Evolutionary conservation across 164 flowering plant genomes (phyloP).

Genomic region (Nelumbo lutea): DNA sequence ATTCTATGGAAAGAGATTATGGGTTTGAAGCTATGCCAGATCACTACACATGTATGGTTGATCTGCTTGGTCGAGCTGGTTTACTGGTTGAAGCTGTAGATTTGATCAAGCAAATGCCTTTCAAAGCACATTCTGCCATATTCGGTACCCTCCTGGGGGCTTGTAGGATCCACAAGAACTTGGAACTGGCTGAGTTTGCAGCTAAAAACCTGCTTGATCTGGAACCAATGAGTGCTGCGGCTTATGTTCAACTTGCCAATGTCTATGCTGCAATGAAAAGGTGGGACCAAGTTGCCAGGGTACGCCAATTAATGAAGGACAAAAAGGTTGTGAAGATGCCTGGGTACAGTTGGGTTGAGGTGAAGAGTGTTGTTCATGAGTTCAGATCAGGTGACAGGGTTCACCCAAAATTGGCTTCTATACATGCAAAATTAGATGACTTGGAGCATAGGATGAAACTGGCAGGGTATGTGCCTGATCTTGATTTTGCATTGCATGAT

Average conservation of each 20-base stretch:
- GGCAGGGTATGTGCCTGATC: conserved; percentile 50
- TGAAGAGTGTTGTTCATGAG: conserved; percentile 51
- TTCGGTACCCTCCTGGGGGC: conserved; percentile 34
- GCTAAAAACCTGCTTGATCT: conserved; percentile 23
- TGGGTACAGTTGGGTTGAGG: conserved; percentile 77
- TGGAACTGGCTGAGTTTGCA: conserved; percentile 28
- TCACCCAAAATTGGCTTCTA: conserved; percentile 42
- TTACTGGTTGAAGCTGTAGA: conserved; percentile 19
- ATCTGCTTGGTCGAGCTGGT: conserved; percentile 37
- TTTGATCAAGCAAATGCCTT: conserved; percentile 24
- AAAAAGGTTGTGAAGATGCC: conserved; percentile 53
- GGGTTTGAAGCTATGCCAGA: conserved; percentile 22
- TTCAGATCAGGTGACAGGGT: conserved; percentile 66
- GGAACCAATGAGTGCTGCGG: conserved; percentile 26
- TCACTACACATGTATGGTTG: conserved; percentile 31
- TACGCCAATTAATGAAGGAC: conserved; percentile 52
- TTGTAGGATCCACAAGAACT: conserved; percentile 29
- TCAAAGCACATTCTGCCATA: conserved; percentile 21
- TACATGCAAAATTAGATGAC: conserved; percentile 48
- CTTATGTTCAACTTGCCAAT: conserved; percentile 68
- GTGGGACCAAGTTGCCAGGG: conserved; percentile 55
- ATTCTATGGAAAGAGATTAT: conserved; percentile 21
- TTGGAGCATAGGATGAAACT: conserved; percentile 52
- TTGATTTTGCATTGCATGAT: conserved; percentile 54
- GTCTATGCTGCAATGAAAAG: conserved; percentile 49